phyloP scores from a whole-genome alignment of 805 yeast species.

The Clavispora fructus region DNA sequence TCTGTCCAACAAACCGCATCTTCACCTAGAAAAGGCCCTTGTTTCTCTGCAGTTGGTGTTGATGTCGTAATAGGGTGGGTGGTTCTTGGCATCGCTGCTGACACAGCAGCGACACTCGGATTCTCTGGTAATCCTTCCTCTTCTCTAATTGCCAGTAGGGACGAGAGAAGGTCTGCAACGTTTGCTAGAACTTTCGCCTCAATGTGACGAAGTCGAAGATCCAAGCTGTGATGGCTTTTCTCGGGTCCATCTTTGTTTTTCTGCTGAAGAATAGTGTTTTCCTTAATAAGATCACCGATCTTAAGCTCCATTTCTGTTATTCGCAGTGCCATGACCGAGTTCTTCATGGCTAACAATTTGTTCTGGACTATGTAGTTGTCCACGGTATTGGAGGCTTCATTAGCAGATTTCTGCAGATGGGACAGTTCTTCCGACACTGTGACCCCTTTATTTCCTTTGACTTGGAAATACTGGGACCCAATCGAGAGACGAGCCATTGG shows the following conservation, averaged over 20 bases:
- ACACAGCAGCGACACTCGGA: conserved; percentile 12
- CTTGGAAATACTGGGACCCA: conserved; percentile 10
- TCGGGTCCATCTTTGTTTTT: conserved; percentile 13
- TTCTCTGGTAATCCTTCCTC: conserved; percentile 34
- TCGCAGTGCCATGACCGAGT: conserved; percentile 47
- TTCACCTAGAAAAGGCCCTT: not conserved
- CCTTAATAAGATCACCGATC: conserved; percentile 45
- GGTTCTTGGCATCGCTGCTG: not conserved
- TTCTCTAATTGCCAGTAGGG: conserved; percentile 36
- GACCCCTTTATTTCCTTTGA: not conserved
- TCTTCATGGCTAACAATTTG: conserved; percentile 54
- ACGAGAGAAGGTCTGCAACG: conserved; percentile 41
- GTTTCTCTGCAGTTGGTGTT: conserved; percentile 10
- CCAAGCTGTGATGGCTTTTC: conserved; percentile 23
- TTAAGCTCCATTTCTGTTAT: conserved; percentile 50
- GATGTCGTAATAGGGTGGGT: conserved; percentile 13
- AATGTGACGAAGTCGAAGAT: conserved; percentile 30
- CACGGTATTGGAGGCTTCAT: not conserved
- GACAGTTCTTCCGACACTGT: not conserved
- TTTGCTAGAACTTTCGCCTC: conserved; percentile 38
- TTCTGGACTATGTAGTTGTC: conserved; percentile 42
- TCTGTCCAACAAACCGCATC: not conserved
- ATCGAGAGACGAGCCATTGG: conserved; percentile 13
- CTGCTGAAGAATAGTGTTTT: conserved; percentile 29
- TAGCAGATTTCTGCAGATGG: not conserved